phyloP scores from a whole-genome alignment of 2,329 filamentous ascomycete genomes.

The Penicillium freii region DNA sequence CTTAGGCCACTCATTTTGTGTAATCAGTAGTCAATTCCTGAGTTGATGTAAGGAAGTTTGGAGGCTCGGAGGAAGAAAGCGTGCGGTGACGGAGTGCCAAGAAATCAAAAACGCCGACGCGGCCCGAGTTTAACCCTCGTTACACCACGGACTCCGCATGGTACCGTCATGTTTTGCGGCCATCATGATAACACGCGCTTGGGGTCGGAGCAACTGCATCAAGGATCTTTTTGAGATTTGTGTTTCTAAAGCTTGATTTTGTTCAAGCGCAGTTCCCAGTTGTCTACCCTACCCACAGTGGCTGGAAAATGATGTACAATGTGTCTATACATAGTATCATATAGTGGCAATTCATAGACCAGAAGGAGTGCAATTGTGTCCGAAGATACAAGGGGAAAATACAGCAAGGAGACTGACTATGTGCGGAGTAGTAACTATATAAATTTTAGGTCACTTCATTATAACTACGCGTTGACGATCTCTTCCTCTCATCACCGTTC shows the following conservation, averaged over 20 bases:
- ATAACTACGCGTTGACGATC: not conserved
- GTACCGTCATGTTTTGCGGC: not conserved
- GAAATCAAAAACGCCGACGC: slow-evolving; percentile 31
- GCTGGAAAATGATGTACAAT: not conserved
- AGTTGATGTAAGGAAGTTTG: slow-evolving; percentile 12
- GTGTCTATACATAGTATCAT: not conserved
- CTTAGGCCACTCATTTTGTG: slow-evolving; percentile 54
- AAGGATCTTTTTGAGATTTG: not conserved
- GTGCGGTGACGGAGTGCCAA: slow-evolving; percentile 35
- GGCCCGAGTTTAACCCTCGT: slow-evolving; percentile 33
- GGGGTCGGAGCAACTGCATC: not conserved
- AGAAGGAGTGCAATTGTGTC: too few species aligned
- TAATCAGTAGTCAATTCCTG: slow-evolving; percentile 15
- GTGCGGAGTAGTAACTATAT: not conserved
- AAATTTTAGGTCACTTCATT: not conserved
- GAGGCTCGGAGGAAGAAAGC: slow-evolving; percentile 13
- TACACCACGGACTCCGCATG: slow-evolving; percentile 15
- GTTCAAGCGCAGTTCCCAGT: not conserved
- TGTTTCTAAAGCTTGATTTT: not conserved
- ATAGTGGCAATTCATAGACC: not conserved
- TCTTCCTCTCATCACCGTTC: not conserved
- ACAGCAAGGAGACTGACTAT: not conserved
- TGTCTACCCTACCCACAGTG: not conserved
- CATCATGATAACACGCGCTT: not conserved
- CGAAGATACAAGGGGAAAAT: not conserved